Base-by-base conservation (phyloP, 2,329 filamentous ascomycete genomes). In the Aquanectria penicillioides region DNA sequence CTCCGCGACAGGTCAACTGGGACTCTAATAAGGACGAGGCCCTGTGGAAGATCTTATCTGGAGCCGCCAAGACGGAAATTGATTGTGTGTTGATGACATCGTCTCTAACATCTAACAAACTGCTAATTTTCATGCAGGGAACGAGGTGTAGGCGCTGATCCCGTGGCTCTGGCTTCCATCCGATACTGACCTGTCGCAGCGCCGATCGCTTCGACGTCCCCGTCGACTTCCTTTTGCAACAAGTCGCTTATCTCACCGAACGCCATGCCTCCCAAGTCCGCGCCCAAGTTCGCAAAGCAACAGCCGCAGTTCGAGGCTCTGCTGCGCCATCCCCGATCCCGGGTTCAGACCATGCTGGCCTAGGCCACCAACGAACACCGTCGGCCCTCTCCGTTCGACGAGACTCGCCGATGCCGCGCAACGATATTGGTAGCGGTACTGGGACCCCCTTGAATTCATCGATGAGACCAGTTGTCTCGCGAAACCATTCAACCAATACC, bases 161-260 rank as follows among this genome's bases (percentile, higher is more conserved):
- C 56, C 31, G 13, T 38, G n/a, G n/a, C 56, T 52, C 33, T 43
- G 43, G 31, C 51, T 57, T 25, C 48, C 41, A 43, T 26, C 53
- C 61, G 52, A 63, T 53, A 59, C 67, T 73, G 59, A 73, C 58
- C 33, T 37, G 11, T 43, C 51, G 23, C 66, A 90, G 90, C 71
- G 92, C 92, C 41, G 81, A 85, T 49, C 83, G 86, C 40, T 97
- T 97, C 76, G 86, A 94, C 62, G 94, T 97, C 17, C 90, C 92
- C 22, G 87, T 96, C 57, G 85, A 93, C 34, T 98, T 98, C 71
- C 84, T 99, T 26, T 86, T 97, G 13, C 92, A 97, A 73, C 93
- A 99, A 77, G 93, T 93, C 63, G 93, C 93, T 75, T 97, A 93
- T 86, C 86, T 98, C 6, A 97, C 95, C 71, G 94, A 98, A 73